phyloP scores from a whole-genome alignment of 768 basidiomycete species.

The Exidia glandulosa region DNA sequence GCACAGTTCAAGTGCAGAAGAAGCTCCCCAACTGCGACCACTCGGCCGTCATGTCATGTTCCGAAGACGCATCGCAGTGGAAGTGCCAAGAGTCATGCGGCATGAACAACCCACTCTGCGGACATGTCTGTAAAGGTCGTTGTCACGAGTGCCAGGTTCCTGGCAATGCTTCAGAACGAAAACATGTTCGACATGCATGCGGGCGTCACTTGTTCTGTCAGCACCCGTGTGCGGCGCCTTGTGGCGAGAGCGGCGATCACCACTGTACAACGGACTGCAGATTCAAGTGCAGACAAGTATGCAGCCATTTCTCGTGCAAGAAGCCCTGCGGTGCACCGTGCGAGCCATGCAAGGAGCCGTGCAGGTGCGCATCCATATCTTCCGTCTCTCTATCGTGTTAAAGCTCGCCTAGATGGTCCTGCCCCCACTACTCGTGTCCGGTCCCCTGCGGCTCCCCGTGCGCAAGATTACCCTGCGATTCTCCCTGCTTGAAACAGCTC shows the following conservation, averaged over 20 bases:
- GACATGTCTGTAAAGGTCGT: constrained; percentile 33
- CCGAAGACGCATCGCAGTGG: constrained; percentile 27
- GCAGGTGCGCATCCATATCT: constrained; percentile 13
- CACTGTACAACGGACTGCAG: constrained; percentile 36
- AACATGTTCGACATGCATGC: constrained; percentile 39
- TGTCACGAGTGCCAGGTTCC: constrained; percentile 37
- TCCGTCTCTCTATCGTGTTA: background rate
- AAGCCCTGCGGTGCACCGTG: constrained; percentile 41
- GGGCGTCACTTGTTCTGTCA: constrained; percentile 42
- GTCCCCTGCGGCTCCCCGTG: constrained; percentile 63
- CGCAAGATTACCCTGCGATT: constrained; percentile 51
- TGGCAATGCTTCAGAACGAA: constrained; percentile 13
- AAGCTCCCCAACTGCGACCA: constrained; percentile 46
- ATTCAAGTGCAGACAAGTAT: constrained; percentile 40
- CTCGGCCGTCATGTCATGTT: constrained; percentile 33
- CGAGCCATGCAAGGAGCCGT: constrained; percentile 51
- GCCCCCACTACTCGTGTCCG: constrained; percentile 43
- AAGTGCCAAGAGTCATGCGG: constrained; percentile 31
- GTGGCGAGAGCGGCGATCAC: constrained; percentile 33
- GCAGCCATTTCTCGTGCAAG: constrained; percentile 40
- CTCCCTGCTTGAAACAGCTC: constrained; percentile 36
- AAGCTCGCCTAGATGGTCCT: constrained; percentile 29
- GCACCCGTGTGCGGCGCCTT: constrained; percentile 39
- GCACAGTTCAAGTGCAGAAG: constrained; percentile 32
- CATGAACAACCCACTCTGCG: constrained; percentile 41